A percentile compares a stretch with the other conserved stretches of the same genome.
phyloP scores from a whole-genome alignment of 1,139 yeast genomes.

The Hyphopichia burtonii region DNA sequence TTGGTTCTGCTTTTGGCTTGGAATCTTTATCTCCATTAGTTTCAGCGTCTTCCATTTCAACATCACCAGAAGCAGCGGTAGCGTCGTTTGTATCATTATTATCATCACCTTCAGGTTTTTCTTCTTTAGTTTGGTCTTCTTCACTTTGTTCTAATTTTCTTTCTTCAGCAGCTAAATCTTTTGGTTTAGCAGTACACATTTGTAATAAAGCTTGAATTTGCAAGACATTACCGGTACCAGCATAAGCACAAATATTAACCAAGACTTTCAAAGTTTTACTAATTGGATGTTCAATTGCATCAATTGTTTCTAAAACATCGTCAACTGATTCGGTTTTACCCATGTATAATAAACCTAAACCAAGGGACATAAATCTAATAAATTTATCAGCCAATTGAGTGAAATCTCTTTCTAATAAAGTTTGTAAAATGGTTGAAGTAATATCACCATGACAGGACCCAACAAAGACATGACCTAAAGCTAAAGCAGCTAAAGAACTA shows the following conservation, averaged over 20 bases:
- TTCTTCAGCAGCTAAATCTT: conserved; percentile 32
- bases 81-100: conserved; percentile 33
- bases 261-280: conserved; percentile 86
- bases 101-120: conserved; percentile 11
- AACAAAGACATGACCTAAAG: conserved; percentile 91
- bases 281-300: conserved; percentile 94
- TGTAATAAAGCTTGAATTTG: conserved; percentile 90
- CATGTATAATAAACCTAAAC: conserved; percentile 87
- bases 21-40: background rate
- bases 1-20: conserved; percentile 13
- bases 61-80: conserved; percentile 22
- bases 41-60: conserved; percentile 20
- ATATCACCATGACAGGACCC: conserved; percentile 96
- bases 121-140: conserved; percentile 27
- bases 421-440: conserved; percentile 85
- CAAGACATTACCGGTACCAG: conserved; percentile 97
- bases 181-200: conserved; percentile 70
- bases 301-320: conserved; percentile 90
- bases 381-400: conserved; percentile 79
- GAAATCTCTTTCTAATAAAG: conserved; percentile 81
- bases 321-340: conserved; percentile 95
- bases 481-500: conserved; percentile 83
- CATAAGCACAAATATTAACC: conserved; percentile 91
- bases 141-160: conserved; percentile 38
- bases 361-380: conserved; percentile 87